Percentiles rank a stretch among this genome's conserved stretches.
Conservation (phyloP, 2,329 filamentous ascomycete genomes). For the Alternaria triticimaculans region DNA sequence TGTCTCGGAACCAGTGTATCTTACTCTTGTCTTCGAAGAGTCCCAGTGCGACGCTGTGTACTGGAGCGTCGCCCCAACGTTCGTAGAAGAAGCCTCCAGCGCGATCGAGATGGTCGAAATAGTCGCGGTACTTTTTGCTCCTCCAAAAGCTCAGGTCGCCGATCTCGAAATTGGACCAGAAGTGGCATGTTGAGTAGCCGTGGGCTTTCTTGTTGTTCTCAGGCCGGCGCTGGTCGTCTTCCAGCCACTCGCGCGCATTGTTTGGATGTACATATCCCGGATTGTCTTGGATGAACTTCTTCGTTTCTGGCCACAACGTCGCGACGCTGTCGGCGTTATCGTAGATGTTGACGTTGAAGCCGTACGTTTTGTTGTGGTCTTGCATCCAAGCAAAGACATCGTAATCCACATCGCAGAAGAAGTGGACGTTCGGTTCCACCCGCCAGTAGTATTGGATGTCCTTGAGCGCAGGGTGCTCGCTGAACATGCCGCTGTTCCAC, state of each 20-base stretch:
- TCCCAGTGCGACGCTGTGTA: conserved; percentile 91
- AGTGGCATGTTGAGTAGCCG: conserved; percentile 97
- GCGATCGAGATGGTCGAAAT: conserved; percentile 92
- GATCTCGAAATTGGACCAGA: conserved; percentile 99
- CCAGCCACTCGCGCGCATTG: conserved; percentile 87
- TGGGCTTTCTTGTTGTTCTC: conserved; percentile 81
- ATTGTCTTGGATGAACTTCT: conserved; percentile 86
- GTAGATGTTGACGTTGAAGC: conserved; percentile 97
- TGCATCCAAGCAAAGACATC: conserved; percentile 98
- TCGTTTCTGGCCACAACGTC: conserved; percentile 92
- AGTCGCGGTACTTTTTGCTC: conserved; percentile 87
- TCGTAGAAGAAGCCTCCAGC: conserved; percentile 99
- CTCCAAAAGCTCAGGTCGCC: conserved; percentile 93
- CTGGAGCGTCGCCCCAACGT: conserved; percentile 96
- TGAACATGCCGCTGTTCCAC: conserved; percentile 98
- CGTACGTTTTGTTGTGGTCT: conserved; percentile 98
- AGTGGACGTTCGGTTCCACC: conserved; percentile 97
- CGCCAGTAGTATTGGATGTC: conserved; percentile 95
- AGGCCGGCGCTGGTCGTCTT: conserved; percentile 76
- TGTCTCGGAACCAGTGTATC: conserved; percentile 99
- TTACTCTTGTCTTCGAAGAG: conserved; percentile 89
- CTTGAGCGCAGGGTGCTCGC: conserved; percentile 87
- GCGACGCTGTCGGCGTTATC: conserved; percentile 87
- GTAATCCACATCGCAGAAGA: conserved; percentile 99
- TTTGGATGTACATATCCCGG: conserved; percentile 81